Percentiles rank a stretch among this genome's conserved stretches.
phyloP scores from a whole-genome alignment of 352 stramenopile species.

The Pythium utonaiense region DNA sequence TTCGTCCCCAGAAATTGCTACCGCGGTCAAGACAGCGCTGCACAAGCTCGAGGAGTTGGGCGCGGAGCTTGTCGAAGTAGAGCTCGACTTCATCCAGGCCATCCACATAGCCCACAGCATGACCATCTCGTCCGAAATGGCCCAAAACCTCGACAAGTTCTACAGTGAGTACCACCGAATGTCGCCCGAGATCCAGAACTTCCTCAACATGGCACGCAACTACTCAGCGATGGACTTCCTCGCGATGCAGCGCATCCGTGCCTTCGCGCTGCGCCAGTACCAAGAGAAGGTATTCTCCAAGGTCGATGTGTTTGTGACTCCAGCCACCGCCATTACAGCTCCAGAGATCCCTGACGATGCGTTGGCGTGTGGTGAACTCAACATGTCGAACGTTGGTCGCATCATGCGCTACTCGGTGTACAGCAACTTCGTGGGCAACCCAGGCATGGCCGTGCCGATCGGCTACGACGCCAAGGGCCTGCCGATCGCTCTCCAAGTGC shows the following conservation, averaged over 20 bases:
- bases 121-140: constrained; percentile 83
- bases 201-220: constrained; percentile 63
- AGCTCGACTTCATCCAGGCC: constrained; percentile 66
- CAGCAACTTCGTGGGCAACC: constrained; percentile 86
- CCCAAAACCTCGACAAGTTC: constrained; percentile 64
- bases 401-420: constrained; percentile 86
- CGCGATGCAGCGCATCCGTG: constrained; percentile 77
- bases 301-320: constrained; percentile 88
- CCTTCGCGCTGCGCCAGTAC: constrained; percentile 77
- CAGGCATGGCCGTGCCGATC: constrained; percentile 68
- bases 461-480: constrained; percentile 59
- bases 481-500: constrained; percentile 78
- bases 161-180: constrained; percentile 52
- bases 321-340: constrained; percentile 72
- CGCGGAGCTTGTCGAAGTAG: constrained; percentile 71
- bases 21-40: constrained; percentile 42
- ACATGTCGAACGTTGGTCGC: constrained; percentile 43
- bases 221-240: constrained; percentile 79
- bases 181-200: constrained; percentile 70
- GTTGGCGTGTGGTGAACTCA: constrained; percentile 46
- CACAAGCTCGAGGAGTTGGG: constrained; percentile 48
- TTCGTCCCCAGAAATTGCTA: constrained; percentile 52
- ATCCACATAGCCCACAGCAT: constrained; percentile 81
- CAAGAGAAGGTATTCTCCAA: constrained; percentile 73
- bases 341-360: constrained; percentile 59